A percentile compares a stretch with the other conserved stretches of the same genome.
Conservation (phyloP, 805 yeast species). For the Barnettozyma populi region DNA sequence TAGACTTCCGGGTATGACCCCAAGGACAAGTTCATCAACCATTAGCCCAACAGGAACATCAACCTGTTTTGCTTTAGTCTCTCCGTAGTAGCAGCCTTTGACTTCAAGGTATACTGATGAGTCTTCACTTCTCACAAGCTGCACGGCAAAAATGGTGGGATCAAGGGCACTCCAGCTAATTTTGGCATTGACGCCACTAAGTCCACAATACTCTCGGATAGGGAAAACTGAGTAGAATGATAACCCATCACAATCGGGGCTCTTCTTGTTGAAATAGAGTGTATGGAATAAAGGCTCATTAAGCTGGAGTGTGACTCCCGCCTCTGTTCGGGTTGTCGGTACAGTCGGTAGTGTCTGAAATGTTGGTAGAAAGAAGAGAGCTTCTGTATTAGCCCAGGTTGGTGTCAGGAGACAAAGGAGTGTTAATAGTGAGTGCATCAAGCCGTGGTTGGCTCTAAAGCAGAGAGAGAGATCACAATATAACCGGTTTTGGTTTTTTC, state of each 20-base stretch:
- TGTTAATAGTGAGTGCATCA: not conserved
- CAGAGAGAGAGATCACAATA: not conserved
- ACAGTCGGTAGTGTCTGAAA: not conserved
- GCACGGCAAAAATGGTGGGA: slow-evolving; percentile 16
- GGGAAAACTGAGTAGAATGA: not conserved
- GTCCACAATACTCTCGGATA: not conserved
- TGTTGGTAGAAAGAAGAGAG: slow-evolving; percentile 12
- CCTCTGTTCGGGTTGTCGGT: not conserved
- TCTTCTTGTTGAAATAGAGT: not conserved
- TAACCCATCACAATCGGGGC: slow-evolving; percentile 1
- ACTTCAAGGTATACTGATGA: slow-evolving; percentile 1
- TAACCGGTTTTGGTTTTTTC: no score
- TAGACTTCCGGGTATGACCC: slow-evolving; percentile 6
- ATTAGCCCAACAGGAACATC: slow-evolving; percentile 8
- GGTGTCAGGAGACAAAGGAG: not conserved
- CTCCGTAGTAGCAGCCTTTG: slow-evolving; percentile 11
- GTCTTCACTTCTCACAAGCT: slow-evolving; percentile 6
- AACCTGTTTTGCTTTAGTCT: slow-evolving; percentile 9
- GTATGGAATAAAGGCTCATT: slow-evolving; percentile 3
- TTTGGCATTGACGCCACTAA: slow-evolving; percentile 12
- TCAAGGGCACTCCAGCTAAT: slow-evolving; percentile 24
- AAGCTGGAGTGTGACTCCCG: slow-evolving; percentile 1
- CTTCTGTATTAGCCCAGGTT: slow-evolving; percentile 18
- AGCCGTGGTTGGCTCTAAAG: not conserved
- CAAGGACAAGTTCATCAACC: slow-evolving; percentile 3